Evolutionary conservation across 345 rosid genomes (phyloP).

Genomic region (Citrus inodora): DNA sequence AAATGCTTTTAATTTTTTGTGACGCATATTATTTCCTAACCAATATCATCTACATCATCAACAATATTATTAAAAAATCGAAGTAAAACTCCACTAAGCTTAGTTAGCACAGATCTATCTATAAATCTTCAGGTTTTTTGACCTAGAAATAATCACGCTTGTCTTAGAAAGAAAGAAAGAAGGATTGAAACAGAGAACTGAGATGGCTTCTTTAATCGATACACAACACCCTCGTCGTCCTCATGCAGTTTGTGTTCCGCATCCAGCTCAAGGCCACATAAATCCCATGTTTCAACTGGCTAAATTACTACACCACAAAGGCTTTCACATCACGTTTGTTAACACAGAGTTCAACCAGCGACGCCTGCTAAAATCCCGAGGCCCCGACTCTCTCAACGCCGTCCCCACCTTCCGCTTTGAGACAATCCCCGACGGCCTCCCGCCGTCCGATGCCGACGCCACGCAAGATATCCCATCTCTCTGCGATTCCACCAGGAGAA

Average conservation of each 20-base stretch:
- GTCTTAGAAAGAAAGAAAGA: too few species aligned
- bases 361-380: slow-evolving; percentile 29
- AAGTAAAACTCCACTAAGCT: too few species aligned
- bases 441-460: slow-evolving; percentile 9
- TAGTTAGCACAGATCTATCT: too few species aligned
- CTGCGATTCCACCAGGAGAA: slow-evolving; percentile 21
- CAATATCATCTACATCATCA: too few species aligned
- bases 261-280: slow-evolving; percentile 49
- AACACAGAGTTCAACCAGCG: slow-evolving; percentile 36
- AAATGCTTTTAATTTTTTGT: too few species aligned
- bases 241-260: slow-evolving; percentile 6
- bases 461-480: slow-evolving; percentile 31
- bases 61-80: too few species aligned
- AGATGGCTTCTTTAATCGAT: neutral
- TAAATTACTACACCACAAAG: slow-evolving; percentile 31
- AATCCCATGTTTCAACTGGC: slow-evolving; percentile 44
- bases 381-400: slow-evolving; percentile 22
- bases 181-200: neutral
- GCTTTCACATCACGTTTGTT: slow-evolving; percentile 44
- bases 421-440: slow-evolving; percentile 40
- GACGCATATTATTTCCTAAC: too few species aligned
- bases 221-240: neutral
- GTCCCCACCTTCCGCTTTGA: slow-evolving; percentile 30
- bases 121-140: too few species aligned
- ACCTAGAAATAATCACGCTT: too few species aligned